Evolutionary conservation across 306 rosid species (phyloP), one percentile per base, ranked within the genome.

Genomic region (Cucurbita argyrosperma): DNA sequence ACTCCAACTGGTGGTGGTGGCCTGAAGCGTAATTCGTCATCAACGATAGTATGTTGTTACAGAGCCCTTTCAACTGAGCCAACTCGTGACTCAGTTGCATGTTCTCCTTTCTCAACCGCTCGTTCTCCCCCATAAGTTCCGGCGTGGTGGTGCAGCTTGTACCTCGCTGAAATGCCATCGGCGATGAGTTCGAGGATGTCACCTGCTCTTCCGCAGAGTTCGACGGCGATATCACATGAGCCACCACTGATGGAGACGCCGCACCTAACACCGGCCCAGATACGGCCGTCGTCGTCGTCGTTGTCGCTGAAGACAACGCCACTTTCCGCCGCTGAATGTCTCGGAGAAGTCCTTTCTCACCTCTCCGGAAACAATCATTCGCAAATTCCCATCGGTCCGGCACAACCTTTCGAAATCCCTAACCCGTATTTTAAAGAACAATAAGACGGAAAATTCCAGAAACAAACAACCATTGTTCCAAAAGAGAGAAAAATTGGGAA

Each of bases 371-470:
- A 70, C 81, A 83, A 19, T 91, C 99, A 68, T 94, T 87, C 0
- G 96, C 90, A 62, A 94, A 94, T 84, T 94, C 99, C 98, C 99
- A 94, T 16, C 99, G 90, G 77, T 94, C 99, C 52, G 97, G 95
- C 8, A 91, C 99, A 47, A 94, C 99, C 70, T 91, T 94, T 47
- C 99, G 86, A 79, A 94, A 94, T 65, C 99, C 99, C 99, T 94
- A 79, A 19, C 74, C 49, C 8, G 1, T 30, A 49, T 68, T n/a
- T 16, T 0, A 16, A 12, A 61, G 6, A 38, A 16, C 3, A 14
- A 5, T 7, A 52, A 30, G 21, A 45, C 15, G 5, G 5, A 46
- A 26, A 16, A 21, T 6, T 58, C 57, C 37, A 57, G 76, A 56
- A 9, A 71, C 14, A 56, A 21, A 21, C 74, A n/a, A 49, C 26